Conservation (phyloP, 352 stramenopile genomes). For the Albugo candida region DNA sequence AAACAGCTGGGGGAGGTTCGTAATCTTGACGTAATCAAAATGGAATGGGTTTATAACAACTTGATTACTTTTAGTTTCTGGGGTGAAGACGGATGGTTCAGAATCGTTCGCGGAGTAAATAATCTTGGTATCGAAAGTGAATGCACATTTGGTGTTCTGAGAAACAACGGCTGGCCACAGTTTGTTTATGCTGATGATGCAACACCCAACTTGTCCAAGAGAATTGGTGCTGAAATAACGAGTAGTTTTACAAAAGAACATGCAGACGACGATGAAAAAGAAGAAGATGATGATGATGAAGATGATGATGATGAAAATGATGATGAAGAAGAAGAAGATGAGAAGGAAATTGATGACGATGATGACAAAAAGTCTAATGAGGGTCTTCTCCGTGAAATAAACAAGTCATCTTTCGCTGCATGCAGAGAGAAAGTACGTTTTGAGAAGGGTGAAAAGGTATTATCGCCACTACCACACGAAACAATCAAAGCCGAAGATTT, state of each 20-base stretch:
- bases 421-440: conserved; percentile 54
- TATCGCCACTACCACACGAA: conserved; percentile 47
- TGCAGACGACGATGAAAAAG: conserved; percentile 6
- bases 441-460: conserved; percentile 37
- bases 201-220: neutral
- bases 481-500: conserved; percentile 65
- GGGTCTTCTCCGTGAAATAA: no score
- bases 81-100: conserved; percentile 92
- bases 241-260: conserved; percentile 7
- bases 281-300: conserved; percentile 9
- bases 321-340: conserved; percentile 10
- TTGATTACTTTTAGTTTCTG: conserved; percentile 29
- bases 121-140: conserved; percentile 86
- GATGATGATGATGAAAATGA: conserved; percentile 9
- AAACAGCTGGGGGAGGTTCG: conserved; percentile 86
- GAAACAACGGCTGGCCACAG: conserved; percentile 48
- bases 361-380: no score
- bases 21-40: neutral
- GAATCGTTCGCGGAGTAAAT: conserved; percentile 81
- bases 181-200: neutral
- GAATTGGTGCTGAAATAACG: neutral
- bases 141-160: conserved; percentile 83
- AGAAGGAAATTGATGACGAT: conserved; percentile 4
- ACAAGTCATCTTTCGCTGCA: no score
- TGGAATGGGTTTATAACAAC: neutral